Evolutionary conservation across 306 rosid genomes (phyloP).

Genomic region (Vigna reflexopilosa): DNA sequence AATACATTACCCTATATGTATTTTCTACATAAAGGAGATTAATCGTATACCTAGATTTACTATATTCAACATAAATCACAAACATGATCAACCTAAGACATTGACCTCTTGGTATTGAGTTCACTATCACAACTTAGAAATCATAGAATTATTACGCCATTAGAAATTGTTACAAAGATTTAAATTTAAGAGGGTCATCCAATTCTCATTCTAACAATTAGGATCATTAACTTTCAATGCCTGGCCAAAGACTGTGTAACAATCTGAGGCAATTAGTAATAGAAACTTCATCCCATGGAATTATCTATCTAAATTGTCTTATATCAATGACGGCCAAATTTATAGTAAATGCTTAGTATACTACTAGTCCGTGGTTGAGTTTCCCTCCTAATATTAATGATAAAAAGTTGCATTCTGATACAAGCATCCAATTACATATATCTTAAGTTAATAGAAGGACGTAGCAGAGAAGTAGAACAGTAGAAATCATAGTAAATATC

Average conservation of each 20-base stretch:
- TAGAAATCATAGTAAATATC: background rate
- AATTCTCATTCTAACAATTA: background rate
- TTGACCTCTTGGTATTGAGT: conserved; percentile 1
- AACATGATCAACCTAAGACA: conserved; percentile 18
- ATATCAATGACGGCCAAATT: background rate
- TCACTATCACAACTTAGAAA: conserved; percentile 2
- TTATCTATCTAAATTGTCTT: conserved; percentile 1
- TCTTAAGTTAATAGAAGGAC: background rate
- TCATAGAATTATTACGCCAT: background rate
- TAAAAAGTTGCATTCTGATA: background rate
- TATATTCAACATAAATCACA: background rate
- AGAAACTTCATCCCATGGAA: background rate
- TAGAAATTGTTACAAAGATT: background rate
- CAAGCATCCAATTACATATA: conserved; percentile 23
- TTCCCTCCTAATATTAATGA: conserved; percentile 11
- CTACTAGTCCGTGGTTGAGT: conserved; percentile 14
- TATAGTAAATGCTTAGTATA: background rate
- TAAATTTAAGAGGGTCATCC: conserved; percentile 1
- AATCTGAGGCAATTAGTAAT: background rate
- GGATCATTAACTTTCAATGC: background rate
- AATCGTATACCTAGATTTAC: too few species aligned
- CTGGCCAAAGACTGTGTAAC: background rate
- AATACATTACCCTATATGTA: too few species aligned
- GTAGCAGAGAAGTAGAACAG: background rate
- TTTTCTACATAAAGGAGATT: too few species aligned